Percentiles rank a stretch among this genome's conserved stretches.
These are phyloP conservation scores for Saccharomycopsis schoenii DNA, from an alignment of 805 yeast genomes.

Conservation along the genomic window DNA sequence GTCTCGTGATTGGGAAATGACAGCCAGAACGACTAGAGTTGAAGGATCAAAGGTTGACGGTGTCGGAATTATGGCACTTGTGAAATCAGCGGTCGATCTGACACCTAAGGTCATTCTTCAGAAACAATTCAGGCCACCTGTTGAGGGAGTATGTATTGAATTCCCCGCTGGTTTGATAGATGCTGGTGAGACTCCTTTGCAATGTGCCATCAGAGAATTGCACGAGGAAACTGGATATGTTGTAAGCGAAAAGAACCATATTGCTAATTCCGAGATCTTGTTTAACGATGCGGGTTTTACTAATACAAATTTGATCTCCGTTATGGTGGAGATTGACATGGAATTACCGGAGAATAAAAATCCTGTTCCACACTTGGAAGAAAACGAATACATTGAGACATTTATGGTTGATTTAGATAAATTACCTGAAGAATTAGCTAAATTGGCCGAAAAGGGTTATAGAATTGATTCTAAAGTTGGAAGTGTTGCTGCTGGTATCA, in stretches of 20 bases:
- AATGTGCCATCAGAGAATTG: constrained; percentile 81
- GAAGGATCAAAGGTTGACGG: constrained; percentile 65
- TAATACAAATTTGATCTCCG: constrained; percentile 76
- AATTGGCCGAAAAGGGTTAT: constrained; percentile 55
- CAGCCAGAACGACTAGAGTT: constrained; percentile 67
- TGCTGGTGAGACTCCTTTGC: constrained; percentile 63
- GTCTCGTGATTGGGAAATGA: constrained; percentile 82
- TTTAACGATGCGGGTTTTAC: constrained; percentile 83
- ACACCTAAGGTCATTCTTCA: constrained; percentile 51
- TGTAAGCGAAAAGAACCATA: constrained; percentile 40
- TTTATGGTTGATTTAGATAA: constrained; percentile 56
- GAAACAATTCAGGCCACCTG: constrained; percentile 92
- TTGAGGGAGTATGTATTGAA: constrained; percentile 79
- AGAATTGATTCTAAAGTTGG: constrained; percentile 80
- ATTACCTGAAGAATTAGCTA: constrained; percentile 44
- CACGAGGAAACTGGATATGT: constrained; percentile 89
- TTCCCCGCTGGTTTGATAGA: constrained; percentile 94
- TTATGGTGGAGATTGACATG: constrained; percentile 70
- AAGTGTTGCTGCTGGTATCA: constrained; percentile 75
- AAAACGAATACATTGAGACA: constrained; percentile 87
- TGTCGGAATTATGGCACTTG: constrained; percentile 76
- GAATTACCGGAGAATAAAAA: constrained; percentile 50
- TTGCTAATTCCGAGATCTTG: constrained; percentile 36
- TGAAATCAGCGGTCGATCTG: constrained; percentile 37
- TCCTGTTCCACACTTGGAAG: constrained; percentile 75